Percentiles rank a stretch among this genome's conserved stretches.
Evolutionary conservation across 306 rosid species (phyloP).

Genomic region (Ziziphus jujuba): DNA sequence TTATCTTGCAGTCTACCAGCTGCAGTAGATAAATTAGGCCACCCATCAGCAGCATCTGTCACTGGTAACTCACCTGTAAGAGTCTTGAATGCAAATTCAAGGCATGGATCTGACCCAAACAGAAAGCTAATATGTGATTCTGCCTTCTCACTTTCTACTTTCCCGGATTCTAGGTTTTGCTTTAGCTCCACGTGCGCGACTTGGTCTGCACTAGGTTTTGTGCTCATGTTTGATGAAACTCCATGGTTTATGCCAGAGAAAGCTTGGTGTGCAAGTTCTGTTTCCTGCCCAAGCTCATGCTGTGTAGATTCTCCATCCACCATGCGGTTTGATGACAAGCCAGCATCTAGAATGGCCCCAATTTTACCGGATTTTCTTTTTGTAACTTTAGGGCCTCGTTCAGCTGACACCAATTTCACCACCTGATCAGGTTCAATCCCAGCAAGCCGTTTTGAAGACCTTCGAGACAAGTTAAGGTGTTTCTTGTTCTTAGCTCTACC

Average conservation of each 20-base stretch:
- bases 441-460: conserved; percentile 76
- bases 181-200: conserved; percentile 35
- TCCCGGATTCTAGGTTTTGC: conserved; percentile 41
- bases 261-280: conserved; percentile 13
- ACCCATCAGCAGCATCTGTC: conserved; percentile 34
- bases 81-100: conserved; percentile 54
- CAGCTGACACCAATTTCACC: conserved; percentile 31
- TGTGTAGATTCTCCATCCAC: conserved; percentile 29
- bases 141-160: conserved; percentile 28
- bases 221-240: conserved; percentile 30
- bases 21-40: conserved; percentile 28
- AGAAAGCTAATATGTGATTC: conserved; percentile 33
- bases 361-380: conserved; percentile 36
- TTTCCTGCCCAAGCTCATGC: conserved; percentile 25
- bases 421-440: conserved; percentile 52
- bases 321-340: conserved; percentile 22
- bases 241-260: conserved; percentile 14
- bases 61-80: conserved; percentile 70
- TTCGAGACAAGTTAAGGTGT: conserved; percentile 39
- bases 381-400: conserved; percentile 40
- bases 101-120: conserved; percentile 45
- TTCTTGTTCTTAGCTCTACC: conserved; percentile 40
- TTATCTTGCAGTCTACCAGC: conserved; percentile 32
- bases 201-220: conserved; percentile 25
- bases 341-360: conserved; percentile 33